Evolutionary conservation across 352 stramenopile species (phyloP), one percentile per base, ranked within the genome.

Genomic region (Phytopythium montanum): DNA sequence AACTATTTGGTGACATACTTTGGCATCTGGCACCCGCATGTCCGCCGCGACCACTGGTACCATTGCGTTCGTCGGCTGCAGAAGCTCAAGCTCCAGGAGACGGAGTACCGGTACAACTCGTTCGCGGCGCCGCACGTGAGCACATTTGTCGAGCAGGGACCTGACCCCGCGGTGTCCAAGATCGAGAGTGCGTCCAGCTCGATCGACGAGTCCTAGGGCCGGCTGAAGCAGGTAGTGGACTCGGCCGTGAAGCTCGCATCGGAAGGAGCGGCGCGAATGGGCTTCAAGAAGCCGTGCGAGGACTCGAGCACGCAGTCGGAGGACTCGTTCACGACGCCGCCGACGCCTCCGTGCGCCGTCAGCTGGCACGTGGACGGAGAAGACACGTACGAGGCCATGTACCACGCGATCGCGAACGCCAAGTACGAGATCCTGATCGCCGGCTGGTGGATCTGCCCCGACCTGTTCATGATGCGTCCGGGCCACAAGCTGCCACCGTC

Each of bases 391-490:
- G 75, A 76, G 48, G 74, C 87, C 33, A 93, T 97, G 12, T 88
- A 85, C 55, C 66, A 88, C 29, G 78, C 60, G 6, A 72, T 97
- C 4, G 53, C 64, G 14, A 64, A 60, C 1, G 89, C 90, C 3
- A 81, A 60, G 46, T 91, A 88, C 56, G 78, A 96, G 66, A 96
- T 97, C 56, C 97, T 95, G 55, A 95, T 97, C 50, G 85, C 87
- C 12, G 90, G 85, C 3, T 97, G 90, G 90, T 96, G 90, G 85
- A 84, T 96, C 21, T 92, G 82, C 50, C 87, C 88, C 0, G 84
- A 95, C 59, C 54, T 97, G 51, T 88, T 90, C n/a, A 66, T 97
- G 44, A 58, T 92, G 13, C 74, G 90, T 25, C 83, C 83, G 26
- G 56, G 72, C 5, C 72, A 80, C 33, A 88, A 90, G 50, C 52